These are phyloP conservation scores for Penicillium sp. DNA, from an alignment of 2,329 filamentous ascomycete species.

Conservation along the genomic window DNA sequence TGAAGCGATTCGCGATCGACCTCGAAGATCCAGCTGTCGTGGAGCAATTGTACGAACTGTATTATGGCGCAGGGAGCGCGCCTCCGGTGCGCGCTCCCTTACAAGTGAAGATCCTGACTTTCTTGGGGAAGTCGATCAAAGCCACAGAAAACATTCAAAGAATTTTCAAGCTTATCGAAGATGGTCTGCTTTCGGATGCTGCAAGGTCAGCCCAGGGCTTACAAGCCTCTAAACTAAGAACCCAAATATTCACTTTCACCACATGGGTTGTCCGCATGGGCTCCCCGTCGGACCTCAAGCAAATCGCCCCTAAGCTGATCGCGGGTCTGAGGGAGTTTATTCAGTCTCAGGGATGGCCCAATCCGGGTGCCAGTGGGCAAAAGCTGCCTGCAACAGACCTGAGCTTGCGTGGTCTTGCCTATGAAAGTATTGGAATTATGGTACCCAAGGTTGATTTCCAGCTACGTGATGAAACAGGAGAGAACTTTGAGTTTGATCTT, in stretches of 20 bases:
- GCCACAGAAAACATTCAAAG: conserved; percentile 66
- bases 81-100: conserved; percentile 60
- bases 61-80: conserved; percentile 56
- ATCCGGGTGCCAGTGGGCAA: conserved; percentile 49
- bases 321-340: conserved; percentile 68
- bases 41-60: conserved; percentile 64
- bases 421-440: conserved; percentile 84
- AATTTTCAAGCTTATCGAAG: conserved; percentile 65
- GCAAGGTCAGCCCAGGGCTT: conserved; percentile 54
- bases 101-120: conserved; percentile 68
- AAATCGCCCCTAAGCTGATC: conserved; percentile 66
- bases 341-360: conserved; percentile 77
- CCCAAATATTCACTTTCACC: conserved; percentile 78
- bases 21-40: conserved; percentile 66
- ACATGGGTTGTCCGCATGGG: conserved; percentile 80
- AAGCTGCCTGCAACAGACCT: conserved; percentile 58
- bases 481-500: conserved; percentile 48
- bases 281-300: conserved; percentile 54
- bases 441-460: conserved; percentile 48
- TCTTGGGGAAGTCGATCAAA: conserved; percentile 70
- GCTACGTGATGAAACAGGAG: conserved; percentile 26
- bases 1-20: conserved; percentile 68
- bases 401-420: conserved; percentile 70
- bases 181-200: conserved; percentile 53
- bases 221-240: conserved; percentile 73